Percentiles rank a stretch among this genome's conserved stretches.
These are phyloP conservation scores for Fusarium irregulare DNA, from an alignment of 2,329 filamentous ascomycete genomes.

Conservation along the genomic window DNA sequence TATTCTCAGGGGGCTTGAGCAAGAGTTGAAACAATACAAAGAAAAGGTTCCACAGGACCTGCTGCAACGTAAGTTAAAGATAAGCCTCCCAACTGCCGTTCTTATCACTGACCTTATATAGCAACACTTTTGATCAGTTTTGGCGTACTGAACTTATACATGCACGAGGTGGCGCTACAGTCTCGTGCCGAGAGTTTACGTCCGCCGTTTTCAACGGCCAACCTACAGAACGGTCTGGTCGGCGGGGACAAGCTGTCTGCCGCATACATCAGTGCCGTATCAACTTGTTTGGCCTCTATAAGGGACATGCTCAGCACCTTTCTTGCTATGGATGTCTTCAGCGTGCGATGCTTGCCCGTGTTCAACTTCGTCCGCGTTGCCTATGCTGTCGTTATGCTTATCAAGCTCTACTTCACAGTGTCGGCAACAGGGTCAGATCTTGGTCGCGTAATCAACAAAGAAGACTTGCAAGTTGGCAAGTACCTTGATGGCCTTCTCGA, in stretches of 20 bases:
- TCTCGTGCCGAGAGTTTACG: conserved; percentile 68
- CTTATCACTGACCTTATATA: conserved; percentile 46
- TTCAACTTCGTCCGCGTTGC: conserved; percentile 78
- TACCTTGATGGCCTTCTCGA: conserved; percentile 78
- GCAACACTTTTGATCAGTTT: conserved; percentile 73
- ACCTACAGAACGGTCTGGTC: conserved; percentile 57
- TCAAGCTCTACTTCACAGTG: conserved; percentile 79
- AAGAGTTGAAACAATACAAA: conserved; percentile 70
- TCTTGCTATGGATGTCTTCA: conserved; percentile 66
- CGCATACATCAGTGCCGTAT: conserved; percentile 74
- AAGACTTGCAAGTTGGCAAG: conserved; percentile 71
- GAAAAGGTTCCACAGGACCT: conserved; percentile 63
- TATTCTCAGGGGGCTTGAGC: conserved; percentile 72
- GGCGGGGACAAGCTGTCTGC: conserved; percentile 54
- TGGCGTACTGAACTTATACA: conserved; percentile 74
- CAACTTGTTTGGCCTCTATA: conserved; percentile 73
- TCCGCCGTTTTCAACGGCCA: conserved; percentile 59
- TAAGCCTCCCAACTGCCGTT: background rate
- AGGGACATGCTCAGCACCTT: conserved; percentile 76
- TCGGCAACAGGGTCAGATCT: conserved; percentile 73
- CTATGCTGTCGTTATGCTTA: conserved; percentile 76
- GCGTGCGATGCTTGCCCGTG: conserved; percentile 73
- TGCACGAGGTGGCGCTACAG: conserved; percentile 81
- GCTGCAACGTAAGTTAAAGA: conserved; percentile 64
- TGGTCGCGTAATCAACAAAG: conserved; percentile 74